Conservation (phyloP, 495 filamentous ascomycete species). For the Penicillium cinerascens region DNA sequence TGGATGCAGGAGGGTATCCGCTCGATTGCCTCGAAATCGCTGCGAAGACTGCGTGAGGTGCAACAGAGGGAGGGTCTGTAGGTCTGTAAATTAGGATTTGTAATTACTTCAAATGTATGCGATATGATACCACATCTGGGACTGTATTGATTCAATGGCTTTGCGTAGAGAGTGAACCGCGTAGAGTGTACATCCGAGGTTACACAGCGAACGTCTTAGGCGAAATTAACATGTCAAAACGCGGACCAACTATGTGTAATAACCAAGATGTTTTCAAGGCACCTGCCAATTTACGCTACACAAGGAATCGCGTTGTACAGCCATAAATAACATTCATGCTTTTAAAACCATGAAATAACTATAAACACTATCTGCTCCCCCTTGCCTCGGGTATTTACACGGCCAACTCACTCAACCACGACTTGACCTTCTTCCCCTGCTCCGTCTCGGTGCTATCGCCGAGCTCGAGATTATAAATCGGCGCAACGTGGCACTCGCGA, state of each 20-base stretch:
- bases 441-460: slow-evolving; percentile 35
- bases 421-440: slow-evolving; percentile 37
- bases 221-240: too few relatives aligned
- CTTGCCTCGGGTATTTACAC: too few relatives aligned
- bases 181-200: not conserved
- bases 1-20: slow-evolving; percentile 42
- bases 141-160: too few relatives aligned
- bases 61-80: slow-evolving; percentile 8
- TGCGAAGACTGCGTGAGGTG: slow-evolving; percentile 12
- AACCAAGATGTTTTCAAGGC: too few relatives aligned
- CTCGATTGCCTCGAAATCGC: slow-evolving; percentile 20
- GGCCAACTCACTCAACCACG: slow-evolving; percentile 27
- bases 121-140: not conserved
- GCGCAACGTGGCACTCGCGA: slow-evolving; percentile 43
- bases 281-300: too few relatives aligned
- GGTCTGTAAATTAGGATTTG: not conserved
- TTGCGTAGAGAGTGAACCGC: too few relatives aligned
- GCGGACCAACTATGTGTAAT: too few relatives aligned
- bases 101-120: not conserved
- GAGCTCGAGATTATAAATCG: slow-evolving; percentile 41
- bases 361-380: not conserved
- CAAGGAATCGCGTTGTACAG: too few relatives aligned
- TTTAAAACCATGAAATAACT: too few relatives aligned
- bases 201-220: too few relatives aligned
- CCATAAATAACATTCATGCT: not conserved